Conservation (phyloP, 2,329 filamentous ascomycete species). For the Venturia effusa region DNA sequence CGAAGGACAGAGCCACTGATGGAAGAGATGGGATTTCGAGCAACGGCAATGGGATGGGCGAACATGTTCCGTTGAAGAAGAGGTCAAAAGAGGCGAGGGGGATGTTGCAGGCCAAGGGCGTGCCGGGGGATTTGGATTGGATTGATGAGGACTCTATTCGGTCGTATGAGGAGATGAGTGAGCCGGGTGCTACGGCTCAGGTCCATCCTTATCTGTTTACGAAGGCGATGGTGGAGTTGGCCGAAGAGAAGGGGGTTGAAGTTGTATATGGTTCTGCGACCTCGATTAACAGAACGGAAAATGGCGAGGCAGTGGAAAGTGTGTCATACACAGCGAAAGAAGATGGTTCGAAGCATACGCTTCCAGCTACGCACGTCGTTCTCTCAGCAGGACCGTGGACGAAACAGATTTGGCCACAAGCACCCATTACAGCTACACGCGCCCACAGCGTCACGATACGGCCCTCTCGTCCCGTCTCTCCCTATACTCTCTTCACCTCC, state of each 20-base stretch:
- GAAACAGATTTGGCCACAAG: constrained; percentile 37
- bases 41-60: constrained; percentile 14
- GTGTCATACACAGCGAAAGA: constrained; percentile 52
- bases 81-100: constrained; percentile 38
- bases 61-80: constrained; percentile 45
- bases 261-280: constrained; percentile 61
- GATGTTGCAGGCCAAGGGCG: constrained; percentile 43
- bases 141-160: constrained; percentile 55
- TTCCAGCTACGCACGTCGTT: constrained; percentile 47
- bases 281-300: constrained; percentile 44
- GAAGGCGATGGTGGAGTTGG: constrained; percentile 66
- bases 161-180: constrained; percentile 76
- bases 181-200: constrained; percentile 71
- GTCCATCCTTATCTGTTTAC: constrained; percentile 92
- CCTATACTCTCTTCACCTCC: constrained; percentile 76
- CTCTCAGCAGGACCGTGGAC: constrained; percentile 56
- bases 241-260: constrained; percentile 46
- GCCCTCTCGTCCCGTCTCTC: constrained; percentile 49
- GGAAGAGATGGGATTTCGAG: constrained; percentile 19
- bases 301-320: constrained; percentile 41
- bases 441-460: constrained; percentile 53
- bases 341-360: constrained; percentile 34
- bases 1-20: constrained; percentile 20
- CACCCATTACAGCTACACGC: constrained; percentile 49
- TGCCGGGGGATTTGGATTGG: constrained; percentile 73